These are phyloP conservation scores for Tuber brumale DNA, from an alignment of 495 filamentous ascomycete species.

Conservation along the genomic window DNA sequence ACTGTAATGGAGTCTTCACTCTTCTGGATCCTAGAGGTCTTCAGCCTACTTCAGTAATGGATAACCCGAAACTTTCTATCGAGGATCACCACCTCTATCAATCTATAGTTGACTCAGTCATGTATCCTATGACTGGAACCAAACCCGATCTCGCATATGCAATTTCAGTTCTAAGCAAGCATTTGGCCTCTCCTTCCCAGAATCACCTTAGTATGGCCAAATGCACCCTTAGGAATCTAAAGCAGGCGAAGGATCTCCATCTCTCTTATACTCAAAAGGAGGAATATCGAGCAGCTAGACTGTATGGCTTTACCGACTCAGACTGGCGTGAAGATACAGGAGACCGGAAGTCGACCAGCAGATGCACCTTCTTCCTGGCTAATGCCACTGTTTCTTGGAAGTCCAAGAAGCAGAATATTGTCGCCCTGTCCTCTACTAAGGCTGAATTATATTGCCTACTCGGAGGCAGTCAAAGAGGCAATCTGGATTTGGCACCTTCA, in stretches of 20 bases:
- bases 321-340: too few relatives aligned
- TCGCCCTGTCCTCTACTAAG: neutral
- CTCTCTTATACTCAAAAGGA: neutral
- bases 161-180: neutral
- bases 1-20: too few relatives aligned
- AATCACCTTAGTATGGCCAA: neutral
- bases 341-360: too few relatives aligned
- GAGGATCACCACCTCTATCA: neutral
- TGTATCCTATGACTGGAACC: neutral
- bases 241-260: neutral
- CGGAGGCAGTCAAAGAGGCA: neutral
- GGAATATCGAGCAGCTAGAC: neutral
- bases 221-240: neutral
- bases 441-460: conserved; percentile 9
- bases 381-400: too few relatives aligned
- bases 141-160: neutral
- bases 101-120: neutral
- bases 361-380: too few relatives aligned
- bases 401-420: too few relatives aligned
- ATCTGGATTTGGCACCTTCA: neutral
- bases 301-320: too few relatives aligned
- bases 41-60: too few relatives aligned
- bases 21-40: too few relatives aligned
- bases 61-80: too few relatives aligned
- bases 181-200: neutral